phyloP scores from a whole-genome alignment of 257 asterid genomes.

The Gentiana dahurica region DNA sequence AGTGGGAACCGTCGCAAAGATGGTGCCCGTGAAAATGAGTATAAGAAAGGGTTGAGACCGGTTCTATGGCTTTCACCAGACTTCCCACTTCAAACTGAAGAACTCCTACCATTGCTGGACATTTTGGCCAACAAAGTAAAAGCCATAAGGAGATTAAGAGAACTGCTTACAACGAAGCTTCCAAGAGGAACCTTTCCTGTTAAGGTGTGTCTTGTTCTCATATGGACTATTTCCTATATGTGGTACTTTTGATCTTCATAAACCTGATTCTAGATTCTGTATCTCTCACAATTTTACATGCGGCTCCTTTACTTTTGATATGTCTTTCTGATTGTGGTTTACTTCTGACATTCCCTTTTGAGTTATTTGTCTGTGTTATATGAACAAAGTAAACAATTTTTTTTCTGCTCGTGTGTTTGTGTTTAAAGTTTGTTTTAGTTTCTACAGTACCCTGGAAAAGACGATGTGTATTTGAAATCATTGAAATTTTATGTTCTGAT shows the following conservation, averaged over 20 bases:
- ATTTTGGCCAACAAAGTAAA: conserved; percentile 93
- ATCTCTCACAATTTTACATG: too few relatives aligned
- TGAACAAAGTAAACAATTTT: neutral
- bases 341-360: neutral
- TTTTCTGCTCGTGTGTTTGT: neutral
- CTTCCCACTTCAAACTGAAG: conserved; percentile 78
- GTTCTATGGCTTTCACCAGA: conserved; percentile 89
- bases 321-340: too few relatives aligned
- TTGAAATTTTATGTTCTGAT: too few relatives aligned
- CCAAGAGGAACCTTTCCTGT: conserved; percentile 91
- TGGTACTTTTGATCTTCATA: neutral
- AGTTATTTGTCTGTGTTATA: neutral
- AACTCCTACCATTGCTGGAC: conserved; percentile 87
- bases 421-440: neutral
- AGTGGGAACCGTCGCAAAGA: conserved; percentile 50
- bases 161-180: conserved; percentile 78
- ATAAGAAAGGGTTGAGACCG: conserved; percentile 97
- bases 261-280: neutral
- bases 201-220: conserved; percentile 38
- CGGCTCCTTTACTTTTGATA: too few relatives aligned
- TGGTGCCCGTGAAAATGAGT: conserved; percentile 64
- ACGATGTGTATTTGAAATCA: too few relatives aligned
- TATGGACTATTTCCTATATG: neutral
- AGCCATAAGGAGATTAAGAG: conserved; percentile 81
- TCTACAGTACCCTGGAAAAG: too few relatives aligned